Evolutionary conservation across 1,139 yeast species (phyloP).

Genomic region (Geotrichum australiense): DNA sequence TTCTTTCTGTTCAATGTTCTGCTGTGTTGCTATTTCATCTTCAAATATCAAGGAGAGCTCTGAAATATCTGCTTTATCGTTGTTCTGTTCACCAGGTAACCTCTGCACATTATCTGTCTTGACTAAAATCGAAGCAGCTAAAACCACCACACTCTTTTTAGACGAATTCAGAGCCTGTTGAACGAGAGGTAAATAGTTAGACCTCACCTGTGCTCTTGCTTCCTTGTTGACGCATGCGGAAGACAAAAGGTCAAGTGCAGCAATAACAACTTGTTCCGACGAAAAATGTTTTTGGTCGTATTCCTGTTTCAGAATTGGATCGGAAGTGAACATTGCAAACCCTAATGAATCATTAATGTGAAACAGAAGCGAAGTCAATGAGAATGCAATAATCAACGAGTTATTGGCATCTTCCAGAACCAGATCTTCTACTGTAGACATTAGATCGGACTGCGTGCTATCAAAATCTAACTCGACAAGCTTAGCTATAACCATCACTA

Average conservation of each 20-base stretch:
- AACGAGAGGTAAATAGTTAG: conserved; percentile 27
- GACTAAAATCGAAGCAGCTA: conserved; percentile 34
- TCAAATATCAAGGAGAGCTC: conserved; percentile 31
- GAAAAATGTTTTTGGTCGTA: conserved; percentile 20
- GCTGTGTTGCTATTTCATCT: conserved; percentile 21
- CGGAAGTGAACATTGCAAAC: conserved; percentile 17
- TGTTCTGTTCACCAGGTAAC: conserved; percentile 17
- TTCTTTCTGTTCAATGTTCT: conserved; percentile 12
- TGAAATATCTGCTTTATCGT: conserved; percentile 24
- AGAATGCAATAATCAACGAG: conserved; percentile 43
- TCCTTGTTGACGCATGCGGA: conserved; percentile 33
- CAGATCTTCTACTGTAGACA: conserved; percentile 20
- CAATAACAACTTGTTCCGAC: conserved; percentile 24
- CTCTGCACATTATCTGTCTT: conserved; percentile 25
- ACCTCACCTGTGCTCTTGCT: conserved; percentile 29
- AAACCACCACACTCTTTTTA: conserved; percentile 25
- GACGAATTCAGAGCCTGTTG: conserved; percentile 24
- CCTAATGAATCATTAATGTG: conserved; percentile 41
- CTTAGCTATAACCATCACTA: conserved; percentile 22
- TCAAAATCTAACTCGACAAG: conserved; percentile 20
- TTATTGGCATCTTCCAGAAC: conserved; percentile 19
- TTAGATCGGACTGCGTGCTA: conserved; percentile 16
- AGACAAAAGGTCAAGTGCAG: conserved; percentile 32
- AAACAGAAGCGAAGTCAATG: conserved; percentile 58
- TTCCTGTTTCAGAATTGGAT: conserved; percentile 18